Conservation (phyloP, 805 yeast genomes). For the Candida chilensis region DNA sequence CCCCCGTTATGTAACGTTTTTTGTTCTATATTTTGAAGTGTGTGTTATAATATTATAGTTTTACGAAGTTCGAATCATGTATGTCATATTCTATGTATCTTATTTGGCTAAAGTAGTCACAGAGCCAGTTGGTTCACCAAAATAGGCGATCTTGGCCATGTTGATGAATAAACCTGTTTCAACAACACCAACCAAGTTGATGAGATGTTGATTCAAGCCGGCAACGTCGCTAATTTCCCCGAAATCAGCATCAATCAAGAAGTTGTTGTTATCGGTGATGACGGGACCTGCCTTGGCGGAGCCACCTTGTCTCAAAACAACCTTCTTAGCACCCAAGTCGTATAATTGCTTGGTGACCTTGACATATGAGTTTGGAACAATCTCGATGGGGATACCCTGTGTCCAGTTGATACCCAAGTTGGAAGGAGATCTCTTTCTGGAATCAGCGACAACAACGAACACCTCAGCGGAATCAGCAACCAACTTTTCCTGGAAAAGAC, state of each 20-base stretch:
- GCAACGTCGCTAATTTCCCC: slow-evolving; percentile 54
- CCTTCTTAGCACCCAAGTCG: slow-evolving; percentile 52
- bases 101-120: slow-evolving; percentile 17
- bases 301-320: slow-evolving; percentile 75
- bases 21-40: no score
- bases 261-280: slow-evolving; percentile 92
- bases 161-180: slow-evolving; percentile 86
- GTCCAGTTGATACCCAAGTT: slow-evolving; percentile 74
- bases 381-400: slow-evolving; percentile 92
- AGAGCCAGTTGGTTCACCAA: slow-evolving; percentile 78
- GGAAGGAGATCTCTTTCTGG: slow-evolving; percentile 65
- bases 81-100: slow-evolving; percentile 1
- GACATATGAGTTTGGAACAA: slow-evolving; percentile 81
- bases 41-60: no score
- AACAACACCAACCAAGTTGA: slow-evolving; percentile 82
- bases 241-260: slow-evolving; percentile 87
- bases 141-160: slow-evolving; percentile 74
- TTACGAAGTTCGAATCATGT: background rate
- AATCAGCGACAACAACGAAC: slow-evolving; percentile 88
- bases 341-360: slow-evolving; percentile 61
- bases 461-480: slow-evolving; percentile 74
- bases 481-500: slow-evolving; percentile 91
- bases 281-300: slow-evolving; percentile 95
- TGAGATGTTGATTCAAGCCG: slow-evolving; percentile 55
- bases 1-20: background rate